These are phyloP conservation scores for Ophioceras dolichostomum DNA, from an alignment of 2,329 filamentous ascomycete genomes.

Conservation along the genomic window DNA sequence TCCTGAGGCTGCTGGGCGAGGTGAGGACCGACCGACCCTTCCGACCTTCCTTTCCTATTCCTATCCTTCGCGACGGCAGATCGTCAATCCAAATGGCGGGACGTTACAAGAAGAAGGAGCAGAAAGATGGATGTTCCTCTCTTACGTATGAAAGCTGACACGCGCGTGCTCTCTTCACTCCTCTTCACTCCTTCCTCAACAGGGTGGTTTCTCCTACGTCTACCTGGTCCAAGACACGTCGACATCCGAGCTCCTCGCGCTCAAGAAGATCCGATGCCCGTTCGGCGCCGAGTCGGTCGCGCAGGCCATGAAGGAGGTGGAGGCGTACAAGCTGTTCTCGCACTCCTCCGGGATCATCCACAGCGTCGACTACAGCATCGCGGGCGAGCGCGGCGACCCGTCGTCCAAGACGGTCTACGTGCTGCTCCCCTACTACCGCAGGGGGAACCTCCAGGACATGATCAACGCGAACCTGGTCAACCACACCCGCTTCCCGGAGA, in stretches of 20 bases:
- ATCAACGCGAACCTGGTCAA: slow-evolving; percentile 99
- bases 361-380: slow-evolving; percentile 70
- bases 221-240: slow-evolving; percentile 92
- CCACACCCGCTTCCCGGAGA: slow-evolving; percentile 80
- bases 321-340: slow-evolving; percentile 85
- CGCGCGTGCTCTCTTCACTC: too few relatives aligned
- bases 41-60: not conserved
- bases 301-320: slow-evolving; percentile 91
- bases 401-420: slow-evolving; percentile 92
- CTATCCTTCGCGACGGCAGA: too few relatives aligned
- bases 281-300: slow-evolving; percentile 95
- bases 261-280: slow-evolving; percentile 98
- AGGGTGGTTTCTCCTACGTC: slow-evolving; percentile 97
- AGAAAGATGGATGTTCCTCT: too few relatives aligned
- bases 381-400: slow-evolving; percentile 51
- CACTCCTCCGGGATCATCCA: slow-evolving; percentile 78
- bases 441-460: slow-evolving; percentile 92
- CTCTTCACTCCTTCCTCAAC: too few relatives aligned
- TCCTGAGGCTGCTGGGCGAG: slow-evolving; percentile 85
- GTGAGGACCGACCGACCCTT: slow-evolving; percentile 32
- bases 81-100: too few relatives aligned
- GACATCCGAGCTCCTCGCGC: slow-evolving; percentile 73
- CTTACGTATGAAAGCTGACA: too few relatives aligned
- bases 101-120: too few relatives aligned
- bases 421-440: slow-evolving; percentile 84